Base-by-base conservation (phyloP, 1,284 basidiomycete genomes). In the Leccinum fallax region DNA sequence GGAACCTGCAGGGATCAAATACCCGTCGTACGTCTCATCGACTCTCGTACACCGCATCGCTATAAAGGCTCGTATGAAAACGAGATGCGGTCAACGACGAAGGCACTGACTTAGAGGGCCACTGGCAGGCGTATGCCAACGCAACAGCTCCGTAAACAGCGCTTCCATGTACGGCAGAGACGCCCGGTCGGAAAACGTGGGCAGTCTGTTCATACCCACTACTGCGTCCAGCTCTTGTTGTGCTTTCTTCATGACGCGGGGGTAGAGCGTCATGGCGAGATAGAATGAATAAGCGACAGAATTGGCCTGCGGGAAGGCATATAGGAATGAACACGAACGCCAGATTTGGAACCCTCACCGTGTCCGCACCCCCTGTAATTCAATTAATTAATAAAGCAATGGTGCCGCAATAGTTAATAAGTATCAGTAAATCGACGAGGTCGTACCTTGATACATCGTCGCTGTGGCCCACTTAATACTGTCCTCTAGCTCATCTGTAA, bases 201-300 rank as follows among this genome's bases (percentile, higher is more conserved):
- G 72, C 19, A 73, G 55, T 38, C 64, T 78, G 55, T 82, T 79
- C 51, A 67, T 73, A 46, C 85, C 85, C 56, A 87, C 73, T 8
- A 88, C 80, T 9, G 74, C 64, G 68, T 88, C 86, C 46, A 89
- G 78, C 66, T 89, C 86, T 57, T 74, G 77, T 67, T 87, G 86
- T 1, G 85, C 87, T 65, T 79, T 83, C 81, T 54, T 62, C 61
- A 70, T 59, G 28, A 66, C 63, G 36, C 58, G 49, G 43, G 69
- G 68, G 51, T 67, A 48, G 56, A 69, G 55, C 58, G 66, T 63
- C 71, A 73, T 73, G 9, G 67, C 67, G 5, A 71, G 63, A 28
- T 48, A 65, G 61, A 70, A 67, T 8, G 61, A 60, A 32, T 61
- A 63, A 5, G 57, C 24, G 28, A 64, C 58, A 2, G 66, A 63